Conservation (phyloP, 345 rosid species). For the Moricandia moricandioides region DNA sequence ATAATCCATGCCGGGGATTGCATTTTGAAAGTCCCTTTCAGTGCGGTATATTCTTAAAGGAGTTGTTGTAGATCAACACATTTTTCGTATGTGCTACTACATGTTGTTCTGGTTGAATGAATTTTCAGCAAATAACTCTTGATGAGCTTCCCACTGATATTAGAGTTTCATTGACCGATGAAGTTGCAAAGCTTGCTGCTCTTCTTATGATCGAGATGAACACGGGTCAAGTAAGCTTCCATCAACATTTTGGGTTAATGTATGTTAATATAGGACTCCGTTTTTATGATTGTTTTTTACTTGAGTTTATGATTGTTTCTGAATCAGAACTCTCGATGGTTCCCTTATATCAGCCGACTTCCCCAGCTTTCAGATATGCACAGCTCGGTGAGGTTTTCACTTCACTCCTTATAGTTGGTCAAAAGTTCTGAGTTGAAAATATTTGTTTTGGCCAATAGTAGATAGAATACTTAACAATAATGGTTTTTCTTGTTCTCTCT, state of each 20-base stretch:
- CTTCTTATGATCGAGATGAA: conserved; percentile 50
- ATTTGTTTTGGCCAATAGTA: background rate
- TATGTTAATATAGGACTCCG: background rate
- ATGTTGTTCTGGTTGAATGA: too few species aligned
- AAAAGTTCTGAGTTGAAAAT: background rate
- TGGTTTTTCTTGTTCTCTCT: conserved; percentile 15
- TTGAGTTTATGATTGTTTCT: conserved; percentile 18
- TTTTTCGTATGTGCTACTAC: too few species aligned
- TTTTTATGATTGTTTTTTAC: conserved; percentile 7
- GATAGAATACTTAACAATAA: background rate
- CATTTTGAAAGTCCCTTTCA: conserved; percentile 67
- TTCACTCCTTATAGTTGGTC: background rate
- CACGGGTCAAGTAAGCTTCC: conserved; percentile 49
- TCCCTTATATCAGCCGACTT: conserved; percentile 66
- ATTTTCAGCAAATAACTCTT: conserved; percentile 64
- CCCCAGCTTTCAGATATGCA: conserved; percentile 61
- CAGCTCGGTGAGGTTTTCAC: conserved; percentile 49
- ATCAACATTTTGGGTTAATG: background rate
- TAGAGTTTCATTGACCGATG: conserved; percentile 38
- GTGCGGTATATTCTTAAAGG: conserved; percentile 40
- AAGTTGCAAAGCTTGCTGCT: conserved; percentile 66
- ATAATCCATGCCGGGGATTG: conserved; percentile 61
- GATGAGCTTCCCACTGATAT: conserved; percentile 56
- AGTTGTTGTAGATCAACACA: background rate
- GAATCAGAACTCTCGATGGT: conserved; percentile 68